These are phyloP conservation scores for Exserohilum rostratum DNA, from an alignment of 2,329 filamentous ascomycete species.

Conservation along the genomic window DNA sequence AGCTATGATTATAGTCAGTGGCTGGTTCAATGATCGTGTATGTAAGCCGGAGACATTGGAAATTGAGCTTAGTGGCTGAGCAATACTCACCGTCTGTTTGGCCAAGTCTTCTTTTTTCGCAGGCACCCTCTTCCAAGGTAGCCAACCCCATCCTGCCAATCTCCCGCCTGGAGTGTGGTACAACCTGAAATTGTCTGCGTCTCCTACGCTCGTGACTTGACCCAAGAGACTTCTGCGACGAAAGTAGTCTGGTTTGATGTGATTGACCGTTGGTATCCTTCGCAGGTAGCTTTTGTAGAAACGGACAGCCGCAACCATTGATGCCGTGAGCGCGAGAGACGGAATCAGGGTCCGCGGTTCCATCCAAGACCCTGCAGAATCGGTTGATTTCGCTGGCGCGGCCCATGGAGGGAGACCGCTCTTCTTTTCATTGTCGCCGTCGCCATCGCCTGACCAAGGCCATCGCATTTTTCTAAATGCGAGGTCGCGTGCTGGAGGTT, in stretches of 20 bases:
- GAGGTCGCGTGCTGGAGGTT: conserved; percentile 19
- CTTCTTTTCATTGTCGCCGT: conserved; percentile 39
- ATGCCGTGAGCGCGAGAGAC: conserved; percentile 61
- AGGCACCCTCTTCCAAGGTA: conserved; percentile 74
- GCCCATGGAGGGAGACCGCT: conserved; percentile 32
- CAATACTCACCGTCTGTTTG: conserved; percentile 70
- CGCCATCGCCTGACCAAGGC: conserved; percentile 46
- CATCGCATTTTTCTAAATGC: conserved; percentile 49
- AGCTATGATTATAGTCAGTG: conserved; percentile 62
- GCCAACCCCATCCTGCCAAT: conserved; percentile 89
- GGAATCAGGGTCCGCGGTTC: conserved; percentile 62
- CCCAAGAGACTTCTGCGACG: conserved; percentile 79
- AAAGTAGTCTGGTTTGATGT: conserved; percentile 78
- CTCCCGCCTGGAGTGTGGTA: conserved; percentile 94
- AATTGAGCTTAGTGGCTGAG: not conserved
- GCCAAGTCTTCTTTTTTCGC: conserved; percentile 70
- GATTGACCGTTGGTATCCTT: conserved; percentile 77
- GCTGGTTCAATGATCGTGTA: not conserved
- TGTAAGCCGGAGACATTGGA: not conserved
- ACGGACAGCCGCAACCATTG: conserved; percentile 60
- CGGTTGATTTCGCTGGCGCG: conserved; percentile 42
- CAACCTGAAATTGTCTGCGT: conserved; percentile 93
- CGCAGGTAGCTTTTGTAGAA: conserved; percentile 77
- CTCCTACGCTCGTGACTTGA: conserved; percentile 88
- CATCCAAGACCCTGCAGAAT: conserved; percentile 62